Evolutionary conservation across 805 yeast species (phyloP).

Genomic region (Starmerella stigmatis): DNA sequence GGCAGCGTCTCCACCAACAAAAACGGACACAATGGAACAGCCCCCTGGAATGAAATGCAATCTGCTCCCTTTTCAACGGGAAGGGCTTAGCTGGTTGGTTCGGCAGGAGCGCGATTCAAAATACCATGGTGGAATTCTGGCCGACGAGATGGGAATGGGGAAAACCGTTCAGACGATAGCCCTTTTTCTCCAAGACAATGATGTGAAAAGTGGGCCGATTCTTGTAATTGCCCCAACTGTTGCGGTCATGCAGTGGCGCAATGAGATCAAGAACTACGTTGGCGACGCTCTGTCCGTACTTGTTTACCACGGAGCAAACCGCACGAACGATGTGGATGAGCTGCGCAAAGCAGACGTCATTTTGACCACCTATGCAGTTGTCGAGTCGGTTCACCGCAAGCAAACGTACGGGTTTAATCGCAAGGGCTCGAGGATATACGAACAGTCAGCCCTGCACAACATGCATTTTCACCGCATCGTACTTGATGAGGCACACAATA

Average conservation of each 20-base stretch:
- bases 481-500: slow-evolving; percentile 94
- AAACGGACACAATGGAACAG: slow-evolving; percentile 35
- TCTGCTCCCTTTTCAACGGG: slow-evolving; percentile 81
- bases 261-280: slow-evolving; percentile 81
- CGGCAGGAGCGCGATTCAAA: slow-evolving; percentile 63
- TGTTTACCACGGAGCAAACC: slow-evolving; percentile 76
- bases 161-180: slow-evolving; percentile 95
- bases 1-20: slow-evolving; percentile 38
- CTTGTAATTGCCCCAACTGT: slow-evolving; percentile 96
- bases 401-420: slow-evolving; percentile 75
- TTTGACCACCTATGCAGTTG: slow-evolving; percentile 82
- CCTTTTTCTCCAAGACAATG: slow-evolving; percentile 56
- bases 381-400: slow-evolving; percentile 77
- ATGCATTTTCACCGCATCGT: slow-evolving; percentile 74
- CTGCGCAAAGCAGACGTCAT: slow-evolving; percentile 61
- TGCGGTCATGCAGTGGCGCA: slow-evolving; percentile 96
- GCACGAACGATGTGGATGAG: slow-evolving; percentile 49
- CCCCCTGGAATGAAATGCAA: slow-evolving; percentile 68
- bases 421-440: slow-evolving; percentile 59
- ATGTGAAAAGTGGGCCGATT: slow-evolving; percentile 50
- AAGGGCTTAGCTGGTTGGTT: slow-evolving; percentile 83
- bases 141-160: slow-evolving; percentile 99
- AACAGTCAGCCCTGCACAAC: slow-evolving; percentile 62
- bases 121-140: slow-evolving; percentile 83
- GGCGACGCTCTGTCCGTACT: slow-evolving; percentile 56